phyloP scores from a whole-genome alignment of 2,329 filamentous ascomycete species.

The Exophiala calicioides region DNA sequence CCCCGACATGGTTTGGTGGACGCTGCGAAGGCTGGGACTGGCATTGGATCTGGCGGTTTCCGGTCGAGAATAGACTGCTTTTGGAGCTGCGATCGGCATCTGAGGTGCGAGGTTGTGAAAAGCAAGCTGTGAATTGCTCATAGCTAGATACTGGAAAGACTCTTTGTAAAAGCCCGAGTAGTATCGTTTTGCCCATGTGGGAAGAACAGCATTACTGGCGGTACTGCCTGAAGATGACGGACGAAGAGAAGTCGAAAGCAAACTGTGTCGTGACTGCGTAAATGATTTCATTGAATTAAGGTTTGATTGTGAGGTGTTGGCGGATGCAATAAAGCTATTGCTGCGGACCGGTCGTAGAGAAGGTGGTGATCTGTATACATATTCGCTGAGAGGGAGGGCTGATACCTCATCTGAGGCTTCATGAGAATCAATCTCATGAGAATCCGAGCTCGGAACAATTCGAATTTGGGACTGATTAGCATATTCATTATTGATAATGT shows the following conservation, averaged over 20 bases:
- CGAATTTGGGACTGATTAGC: conserved; percentile 27
- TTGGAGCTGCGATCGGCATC: conserved; percentile 21
- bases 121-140: conserved; percentile 23
- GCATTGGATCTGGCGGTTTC: conserved; percentile 26
- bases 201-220: conserved; percentile 42
- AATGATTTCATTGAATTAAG: conserved; percentile 31
- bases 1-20: conserved; percentile 20
- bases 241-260: conserved; percentile 27
- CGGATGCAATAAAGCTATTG: conserved; percentile 19
- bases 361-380: conserved; percentile 26
- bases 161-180: conserved; percentile 48
- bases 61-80: too few species aligned
- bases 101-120: conserved; percentile 14
- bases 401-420: conserved; percentile 33
- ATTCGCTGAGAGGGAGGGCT: conserved; percentile 26
- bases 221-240: conserved; percentile 48
- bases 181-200: conserved; percentile 61
- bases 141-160: conserved; percentile 27
- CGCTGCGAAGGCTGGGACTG: conserved; percentile 14
- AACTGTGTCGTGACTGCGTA: conserved; percentile 35
- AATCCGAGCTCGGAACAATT: conserved; percentile 23
- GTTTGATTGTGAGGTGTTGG: conserved; percentile 22
- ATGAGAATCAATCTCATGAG: conserved; percentile 16
- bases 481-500: conserved; percentile 26
- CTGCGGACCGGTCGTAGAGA: conserved; percentile 20